phyloP scores from a whole-genome alignment of 2,329 filamentous ascomycete species.

The Pseudogymnoascus sp. region DNA sequence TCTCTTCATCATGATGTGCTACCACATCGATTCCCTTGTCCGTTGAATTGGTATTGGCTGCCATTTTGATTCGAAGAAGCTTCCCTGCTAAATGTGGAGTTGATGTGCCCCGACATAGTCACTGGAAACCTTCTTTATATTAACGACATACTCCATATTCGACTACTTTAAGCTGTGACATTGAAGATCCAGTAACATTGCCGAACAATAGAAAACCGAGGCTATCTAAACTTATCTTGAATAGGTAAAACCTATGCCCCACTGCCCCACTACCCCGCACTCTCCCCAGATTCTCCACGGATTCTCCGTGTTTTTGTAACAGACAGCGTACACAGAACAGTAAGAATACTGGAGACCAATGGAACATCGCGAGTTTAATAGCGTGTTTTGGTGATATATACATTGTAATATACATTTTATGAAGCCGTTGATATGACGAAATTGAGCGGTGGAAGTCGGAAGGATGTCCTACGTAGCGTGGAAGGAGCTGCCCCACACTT shows the following conservation, averaged over 20 bases:
- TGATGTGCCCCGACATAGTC: neutral
- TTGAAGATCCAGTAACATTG: neutral
- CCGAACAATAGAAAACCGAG: constrained; percentile 5
- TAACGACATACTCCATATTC: neutral
- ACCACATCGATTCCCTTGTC: neutral
- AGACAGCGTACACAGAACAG: neutral
- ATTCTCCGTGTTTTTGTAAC: neutral
- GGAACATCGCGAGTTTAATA: neutral
- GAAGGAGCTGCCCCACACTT: neutral
- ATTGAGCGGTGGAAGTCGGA: neutral
- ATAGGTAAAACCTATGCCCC: neutral
- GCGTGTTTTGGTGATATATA: neutral
- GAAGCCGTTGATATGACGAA: neutral
- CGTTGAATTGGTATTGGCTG: neutral
- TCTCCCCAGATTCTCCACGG: neutral
- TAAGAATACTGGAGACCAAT: neutral
- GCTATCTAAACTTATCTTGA: constrained; percentile 1
- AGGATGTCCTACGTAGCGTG: neutral
- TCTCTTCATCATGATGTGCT: neutral
- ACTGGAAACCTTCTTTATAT: constrained; percentile 3
- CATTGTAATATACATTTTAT: neutral
- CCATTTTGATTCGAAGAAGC: neutral
- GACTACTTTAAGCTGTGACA: neutral
- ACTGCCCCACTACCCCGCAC: neutral
- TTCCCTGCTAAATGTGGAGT: neutral